These are phyloP conservation scores for Protea cynaroides DNA, from an alignment of 164 flowering plant species.

Conservation along the genomic window DNA sequence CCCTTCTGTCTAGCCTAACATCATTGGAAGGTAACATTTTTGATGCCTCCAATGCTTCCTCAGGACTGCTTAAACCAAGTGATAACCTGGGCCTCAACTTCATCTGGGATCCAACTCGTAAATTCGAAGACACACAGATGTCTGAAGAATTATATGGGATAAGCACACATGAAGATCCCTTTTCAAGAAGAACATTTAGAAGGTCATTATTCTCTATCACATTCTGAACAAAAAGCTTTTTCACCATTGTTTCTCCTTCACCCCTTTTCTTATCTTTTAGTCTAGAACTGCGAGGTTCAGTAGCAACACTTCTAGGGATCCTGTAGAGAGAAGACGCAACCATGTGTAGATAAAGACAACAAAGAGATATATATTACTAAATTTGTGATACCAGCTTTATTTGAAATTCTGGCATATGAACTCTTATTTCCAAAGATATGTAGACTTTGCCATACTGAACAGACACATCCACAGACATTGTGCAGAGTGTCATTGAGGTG, in stretches of 20 bases:
- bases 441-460: too few relatives aligned
- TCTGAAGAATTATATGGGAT: conserved; percentile 63
- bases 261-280: conserved; percentile 76
- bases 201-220: conserved; percentile 59
- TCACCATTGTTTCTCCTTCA: conserved; percentile 80
- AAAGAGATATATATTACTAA: not conserved
- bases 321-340: conserved; percentile 30
- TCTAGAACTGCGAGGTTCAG: conserved; percentile 86
- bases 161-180: conserved; percentile 66
- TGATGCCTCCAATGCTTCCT: conserved; percentile 34
- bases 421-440: too few relatives aligned
- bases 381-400: not conserved
- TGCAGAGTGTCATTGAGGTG: too few relatives aligned
- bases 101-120: conserved; percentile 41
- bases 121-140: conserved; percentile 39
- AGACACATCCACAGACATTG: too few relatives aligned
- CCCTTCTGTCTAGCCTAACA: conserved; percentile 27
- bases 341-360: not conserved
- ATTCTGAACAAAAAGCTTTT: conserved; percentile 71
- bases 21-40: conserved; percentile 24
- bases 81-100: conserved; percentile 41
- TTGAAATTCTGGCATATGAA: too few relatives aligned
- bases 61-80: conserved; percentile 39
- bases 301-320: conserved; percentile 32
- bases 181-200: conserved; percentile 57